These are phyloP conservation scores for Bifiguratus adelaidae DNA, from an alignment of 192 early-diverging fungal species.

Conservation along the genomic window DNA sequence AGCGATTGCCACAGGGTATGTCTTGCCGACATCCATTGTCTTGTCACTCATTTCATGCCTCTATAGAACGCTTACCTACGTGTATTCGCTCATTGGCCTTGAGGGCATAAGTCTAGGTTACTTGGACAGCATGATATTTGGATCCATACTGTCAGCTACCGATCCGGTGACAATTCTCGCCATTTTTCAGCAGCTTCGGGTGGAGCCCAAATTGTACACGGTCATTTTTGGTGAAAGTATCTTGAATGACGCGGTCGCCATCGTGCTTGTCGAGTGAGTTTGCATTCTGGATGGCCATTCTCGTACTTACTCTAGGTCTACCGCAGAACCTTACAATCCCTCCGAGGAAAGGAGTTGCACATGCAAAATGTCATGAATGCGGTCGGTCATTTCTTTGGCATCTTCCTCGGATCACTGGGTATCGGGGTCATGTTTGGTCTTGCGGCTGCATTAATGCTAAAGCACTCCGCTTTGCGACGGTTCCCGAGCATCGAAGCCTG, in stretches of 20 bases:
- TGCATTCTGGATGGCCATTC: not conserved
- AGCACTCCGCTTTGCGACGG: constrained; percentile 74
- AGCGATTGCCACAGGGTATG: constrained; percentile 78
- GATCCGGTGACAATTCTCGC: constrained; percentile 96
- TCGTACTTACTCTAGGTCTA: not conserved
- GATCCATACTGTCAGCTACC: constrained; percentile 89
- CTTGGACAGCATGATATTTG: constrained; percentile 91
- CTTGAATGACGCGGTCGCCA: constrained; percentile 95
- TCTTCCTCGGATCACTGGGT: constrained; percentile 72
- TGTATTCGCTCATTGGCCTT: constrained; percentile 58
- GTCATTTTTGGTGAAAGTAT: constrained; percentile 96
- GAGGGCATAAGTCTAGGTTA: constrained; percentile 64
- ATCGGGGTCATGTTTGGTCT: constrained; percentile 79
- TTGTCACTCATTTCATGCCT: not conserved
- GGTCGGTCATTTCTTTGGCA: constrained; percentile 64
- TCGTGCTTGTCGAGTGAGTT: constrained; percentile 80
- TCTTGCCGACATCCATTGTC: not conserved
- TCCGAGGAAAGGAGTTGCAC: constrained; percentile 63
- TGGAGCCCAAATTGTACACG: constrained; percentile 91
- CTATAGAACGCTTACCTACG: constrained; percentile 47
- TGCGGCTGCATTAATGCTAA: constrained; percentile 72
- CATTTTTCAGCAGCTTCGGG: constrained; percentile 86
- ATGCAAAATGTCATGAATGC: constrained; percentile 47
- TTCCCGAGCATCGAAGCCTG: constrained; percentile 84
- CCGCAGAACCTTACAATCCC: constrained; percentile 58